Evolutionary conservation across 2,329 filamentous ascomycete species (phyloP).

Genomic region (Emergomyces pasteurianus): DNA sequence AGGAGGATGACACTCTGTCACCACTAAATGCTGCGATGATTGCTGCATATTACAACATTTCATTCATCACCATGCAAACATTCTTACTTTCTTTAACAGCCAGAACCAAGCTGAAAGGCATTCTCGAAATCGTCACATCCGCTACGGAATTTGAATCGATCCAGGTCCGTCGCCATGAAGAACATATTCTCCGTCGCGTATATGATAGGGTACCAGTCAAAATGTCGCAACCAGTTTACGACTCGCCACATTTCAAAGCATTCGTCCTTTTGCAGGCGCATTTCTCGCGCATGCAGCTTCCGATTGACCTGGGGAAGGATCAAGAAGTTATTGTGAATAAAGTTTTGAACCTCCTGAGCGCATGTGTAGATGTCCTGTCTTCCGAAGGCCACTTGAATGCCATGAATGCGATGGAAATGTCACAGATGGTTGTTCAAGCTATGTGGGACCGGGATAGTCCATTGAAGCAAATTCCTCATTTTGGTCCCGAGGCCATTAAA

Average conservation of each 20-base stretch:
- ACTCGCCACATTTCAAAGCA: conserved; percentile 96
- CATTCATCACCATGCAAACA: conserved; percentile 98
- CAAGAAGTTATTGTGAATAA: conserved; percentile 80
- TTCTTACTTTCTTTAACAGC: conserved; percentile 82
- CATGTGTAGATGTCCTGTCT: conserved; percentile 86
- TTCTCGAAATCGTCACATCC: conserved; percentile 92
- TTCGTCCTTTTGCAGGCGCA: conserved; percentile 96
- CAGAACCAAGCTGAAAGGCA: conserved; percentile 89
- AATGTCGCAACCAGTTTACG: conserved; percentile 67
- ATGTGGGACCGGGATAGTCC: conserved; percentile 99
- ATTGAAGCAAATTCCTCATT: conserved; percentile 95
- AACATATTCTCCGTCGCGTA: conserved; percentile 73
- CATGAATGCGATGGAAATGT: conserved; percentile 98
- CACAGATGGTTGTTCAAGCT: conserved; percentile 95
- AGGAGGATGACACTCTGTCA: conserved; percentile 79
- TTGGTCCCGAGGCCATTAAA: conserved; percentile 70
- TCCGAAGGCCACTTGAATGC: conserved; percentile 94
- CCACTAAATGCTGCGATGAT: conserved; percentile 97
- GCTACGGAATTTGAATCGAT: conserved; percentile 94
- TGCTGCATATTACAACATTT: conserved; percentile 97
- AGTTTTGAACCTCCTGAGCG: conserved; percentile 75
- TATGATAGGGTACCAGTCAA: conserved; percentile 94
- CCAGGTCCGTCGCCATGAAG: conserved; percentile 87
- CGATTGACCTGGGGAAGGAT: conserved; percentile 89
- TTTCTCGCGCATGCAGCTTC: conserved; percentile 93